These are phyloP conservation scores for Clathrospora elynae DNA, from an alignment of 2,329 filamentous ascomycete species.

Conservation along the genomic window DNA sequence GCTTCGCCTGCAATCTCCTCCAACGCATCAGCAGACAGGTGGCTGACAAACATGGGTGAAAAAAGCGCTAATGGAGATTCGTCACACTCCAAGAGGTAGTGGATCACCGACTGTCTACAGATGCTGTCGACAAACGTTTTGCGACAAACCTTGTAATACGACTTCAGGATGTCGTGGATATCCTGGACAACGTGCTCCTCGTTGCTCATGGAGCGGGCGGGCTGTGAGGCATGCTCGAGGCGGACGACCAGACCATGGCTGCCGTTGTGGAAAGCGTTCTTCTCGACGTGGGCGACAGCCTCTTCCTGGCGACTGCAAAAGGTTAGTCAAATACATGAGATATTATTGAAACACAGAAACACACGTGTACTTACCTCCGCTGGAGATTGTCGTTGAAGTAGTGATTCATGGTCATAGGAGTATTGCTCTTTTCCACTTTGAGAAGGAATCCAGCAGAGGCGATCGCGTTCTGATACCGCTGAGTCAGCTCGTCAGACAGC, in stretches of 20 bases:
- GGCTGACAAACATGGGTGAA: neutral
- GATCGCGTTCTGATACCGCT: conserved; percentile 56
- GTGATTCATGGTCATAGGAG: conserved; percentile 58
- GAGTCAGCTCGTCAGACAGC: conserved; percentile 49
- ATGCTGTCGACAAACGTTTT: conserved; percentile 9
- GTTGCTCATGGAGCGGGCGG: neutral
- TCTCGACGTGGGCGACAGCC: neutral
- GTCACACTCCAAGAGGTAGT: neutral
- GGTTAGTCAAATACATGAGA: neutral
- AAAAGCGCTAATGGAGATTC: neutral
- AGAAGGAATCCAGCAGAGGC: conserved; percentile 59
- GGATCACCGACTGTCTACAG: neutral
- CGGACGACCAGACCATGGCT: neutral
- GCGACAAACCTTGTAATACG: conserved; percentile 4
- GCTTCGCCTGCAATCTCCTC: conserved; percentile 5
- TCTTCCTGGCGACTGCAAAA: neutral
- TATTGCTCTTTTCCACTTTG: conserved; percentile 55
- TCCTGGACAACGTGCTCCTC: neutral
- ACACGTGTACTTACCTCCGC: neutral
- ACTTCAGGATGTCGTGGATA: conserved; percentile 6
- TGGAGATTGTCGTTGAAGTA: conserved; percentile 53
- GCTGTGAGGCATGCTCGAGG: neutral
- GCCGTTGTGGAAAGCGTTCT: neutral
- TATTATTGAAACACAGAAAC: neutral
- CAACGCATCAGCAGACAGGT: neutral